phyloP scores from a whole-genome alignment of 2,329 filamentous ascomycete species.

The Diaporthe humulicola region DNA sequence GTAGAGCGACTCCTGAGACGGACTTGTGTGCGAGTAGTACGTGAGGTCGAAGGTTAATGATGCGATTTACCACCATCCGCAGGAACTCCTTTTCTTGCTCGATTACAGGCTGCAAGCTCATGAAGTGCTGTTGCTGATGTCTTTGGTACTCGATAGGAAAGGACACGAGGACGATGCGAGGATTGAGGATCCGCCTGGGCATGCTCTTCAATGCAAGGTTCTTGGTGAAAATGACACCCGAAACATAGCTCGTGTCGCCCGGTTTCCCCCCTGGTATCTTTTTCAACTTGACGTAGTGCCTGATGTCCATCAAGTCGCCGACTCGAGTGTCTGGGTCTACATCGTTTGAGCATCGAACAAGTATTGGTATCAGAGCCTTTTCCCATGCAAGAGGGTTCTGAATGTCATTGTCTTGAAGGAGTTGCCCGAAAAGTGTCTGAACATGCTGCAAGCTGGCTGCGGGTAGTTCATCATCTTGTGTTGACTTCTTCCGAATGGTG shows the following conservation, averaged over 20 bases:
- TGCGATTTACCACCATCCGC: conserved; percentile 90
- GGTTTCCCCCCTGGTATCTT: conserved; percentile 93
- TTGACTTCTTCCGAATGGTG: conserved; percentile 81
- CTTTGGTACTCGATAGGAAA: conserved; percentile 97
- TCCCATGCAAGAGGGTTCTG: conserved; percentile 85
- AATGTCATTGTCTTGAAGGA: conserved; percentile 82
- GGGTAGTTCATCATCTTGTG: conserved; percentile 86
- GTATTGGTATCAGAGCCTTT: conserved; percentile 88
- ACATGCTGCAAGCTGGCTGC: conserved; percentile 90
- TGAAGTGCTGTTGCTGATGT: conserved; percentile 90
- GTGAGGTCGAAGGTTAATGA: conserved; percentile 86
- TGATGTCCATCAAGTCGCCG: conserved; percentile 96
- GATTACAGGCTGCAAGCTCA: conserved; percentile 97
- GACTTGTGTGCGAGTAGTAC: conserved; percentile 93
- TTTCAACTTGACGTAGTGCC: conserved; percentile 97
- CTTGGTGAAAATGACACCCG: conserved; percentile 96
- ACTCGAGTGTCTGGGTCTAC: conserved; percentile 92
- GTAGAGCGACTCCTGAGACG: conserved; percentile 90
- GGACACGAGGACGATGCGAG: conserved; percentile 90
- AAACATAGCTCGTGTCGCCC: conserved; percentile 94
- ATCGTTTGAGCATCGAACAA: conserved; percentile 92
- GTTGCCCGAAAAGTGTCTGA: conserved; percentile 84
- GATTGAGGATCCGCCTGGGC: conserved; percentile 86
- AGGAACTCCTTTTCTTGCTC: conserved; percentile 96
- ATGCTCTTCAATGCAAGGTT: conserved; percentile 97